Conservation (phyloP, 2,329 filamentous ascomycete species). For the Hypoxylon sp. region DNA sequence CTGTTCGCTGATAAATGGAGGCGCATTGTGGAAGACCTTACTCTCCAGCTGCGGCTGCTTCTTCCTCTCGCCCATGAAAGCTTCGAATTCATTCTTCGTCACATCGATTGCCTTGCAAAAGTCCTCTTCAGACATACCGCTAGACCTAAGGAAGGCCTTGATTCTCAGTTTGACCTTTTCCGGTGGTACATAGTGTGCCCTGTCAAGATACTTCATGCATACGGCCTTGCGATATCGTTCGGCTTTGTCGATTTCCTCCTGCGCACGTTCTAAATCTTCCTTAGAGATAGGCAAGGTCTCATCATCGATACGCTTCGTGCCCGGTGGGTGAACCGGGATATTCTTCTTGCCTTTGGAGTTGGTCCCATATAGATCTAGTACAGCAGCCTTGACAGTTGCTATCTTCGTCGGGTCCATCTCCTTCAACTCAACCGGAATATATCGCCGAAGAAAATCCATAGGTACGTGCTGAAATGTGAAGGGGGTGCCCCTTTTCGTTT, state of each 20-base stretch:
- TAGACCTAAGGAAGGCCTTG: slow-evolving; percentile 28
- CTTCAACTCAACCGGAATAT: slow-evolving; percentile 10
- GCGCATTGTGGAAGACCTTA: slow-evolving; percentile 36
- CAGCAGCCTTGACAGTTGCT: slow-evolving; percentile 33
- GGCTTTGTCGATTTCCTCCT: slow-evolving; percentile 25
- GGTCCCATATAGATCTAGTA: slow-evolving; percentile 30
- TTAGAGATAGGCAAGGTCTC: slow-evolving; percentile 27
- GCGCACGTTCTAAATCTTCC: slow-evolving; percentile 26
- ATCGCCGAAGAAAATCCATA: slow-evolving; percentile 14
- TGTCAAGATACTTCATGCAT: not conserved
- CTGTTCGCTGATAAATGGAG: slow-evolving; percentile 22
- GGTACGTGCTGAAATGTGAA: slow-evolving; percentile 36
- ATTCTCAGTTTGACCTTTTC: slow-evolving; percentile 34
- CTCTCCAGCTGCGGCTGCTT: slow-evolving; percentile 23
- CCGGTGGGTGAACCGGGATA: slow-evolving; percentile 11
- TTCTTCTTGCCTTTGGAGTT: slow-evolving; percentile 36
- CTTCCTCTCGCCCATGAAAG: slow-evolving; percentile 29
- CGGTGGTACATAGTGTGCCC: slow-evolving; percentile 20
- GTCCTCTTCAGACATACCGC: slow-evolving; percentile 28
- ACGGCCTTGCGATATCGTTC: slow-evolving; percentile 4
- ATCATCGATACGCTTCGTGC: slow-evolving; percentile 21
- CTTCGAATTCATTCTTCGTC: slow-evolving; percentile 22
- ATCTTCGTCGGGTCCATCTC: slow-evolving; percentile 35
- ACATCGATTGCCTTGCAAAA: slow-evolving; percentile 29
- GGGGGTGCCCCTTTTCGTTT: slow-evolving; percentile 20